Conservation (phyloP, 2,329 filamentous ascomycete species). For the Fusarium sacchari region DNA sequence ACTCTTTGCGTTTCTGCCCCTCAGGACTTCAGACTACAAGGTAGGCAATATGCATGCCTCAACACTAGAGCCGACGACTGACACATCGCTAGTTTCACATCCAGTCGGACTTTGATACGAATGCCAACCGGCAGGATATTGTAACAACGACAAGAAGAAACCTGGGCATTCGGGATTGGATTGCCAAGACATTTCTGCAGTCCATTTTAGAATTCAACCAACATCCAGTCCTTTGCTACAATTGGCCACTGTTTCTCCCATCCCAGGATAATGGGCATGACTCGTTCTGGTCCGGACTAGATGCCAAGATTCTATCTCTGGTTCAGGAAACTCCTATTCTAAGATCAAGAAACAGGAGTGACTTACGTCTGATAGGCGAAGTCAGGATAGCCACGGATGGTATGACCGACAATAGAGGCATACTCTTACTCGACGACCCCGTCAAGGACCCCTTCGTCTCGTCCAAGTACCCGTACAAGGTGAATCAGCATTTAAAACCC, state of each 20-base stretch:
- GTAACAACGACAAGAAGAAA: conserved; percentile 21
- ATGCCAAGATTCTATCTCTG: background rate
- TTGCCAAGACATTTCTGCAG: background rate
- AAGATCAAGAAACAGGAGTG: background rate
- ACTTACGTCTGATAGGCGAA: background rate
- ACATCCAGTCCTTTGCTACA: conserved; percentile 19
- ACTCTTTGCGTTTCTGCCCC: conserved; percentile 26
- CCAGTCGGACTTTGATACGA: conserved; percentile 29
- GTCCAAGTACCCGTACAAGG: background rate
- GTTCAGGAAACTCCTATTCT: background rate
- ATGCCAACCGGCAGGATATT: conserved; percentile 23
- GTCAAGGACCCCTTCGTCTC: conserved; percentile 15
- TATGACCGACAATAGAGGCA: background rate
- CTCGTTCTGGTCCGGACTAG: conserved; percentile 18
- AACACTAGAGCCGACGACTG: background rate
- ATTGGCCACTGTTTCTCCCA: conserved; percentile 29
- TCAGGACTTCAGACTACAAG: conserved; percentile 12
- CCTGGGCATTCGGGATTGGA: background rate
- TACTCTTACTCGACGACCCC: conserved; percentile 15
- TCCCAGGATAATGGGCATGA: background rate
- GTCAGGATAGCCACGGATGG: background rate
- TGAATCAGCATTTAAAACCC: background rate
- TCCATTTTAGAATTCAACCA: conserved; percentile 20
- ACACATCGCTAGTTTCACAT: conserved; percentile 27
- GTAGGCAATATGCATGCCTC: background rate